Conservation (phyloP, 805 yeast species). For the Zygosaccharomyces pseudorouxii region DNA sequence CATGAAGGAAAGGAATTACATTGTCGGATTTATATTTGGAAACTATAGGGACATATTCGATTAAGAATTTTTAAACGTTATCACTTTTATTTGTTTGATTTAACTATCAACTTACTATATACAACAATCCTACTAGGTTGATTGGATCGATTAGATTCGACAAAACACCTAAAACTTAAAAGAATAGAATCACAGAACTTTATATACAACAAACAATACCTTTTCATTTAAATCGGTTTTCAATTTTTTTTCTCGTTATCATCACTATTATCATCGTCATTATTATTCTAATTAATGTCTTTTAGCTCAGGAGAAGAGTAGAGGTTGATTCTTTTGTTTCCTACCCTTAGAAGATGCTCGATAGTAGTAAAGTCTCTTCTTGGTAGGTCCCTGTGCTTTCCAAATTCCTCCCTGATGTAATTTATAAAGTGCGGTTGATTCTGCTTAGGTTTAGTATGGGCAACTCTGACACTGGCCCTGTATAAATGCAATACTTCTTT, state of each 20-base stretch:
- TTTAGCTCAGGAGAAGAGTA: constrained; percentile 67
- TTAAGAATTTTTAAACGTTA: background rate
- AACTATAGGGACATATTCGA: constrained; percentile 35
- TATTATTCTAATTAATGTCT: constrained; percentile 45
- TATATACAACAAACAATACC: background rate
- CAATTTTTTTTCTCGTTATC: background rate
- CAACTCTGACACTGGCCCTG: constrained; percentile 44
- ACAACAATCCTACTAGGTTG: background rate
- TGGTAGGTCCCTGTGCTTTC: constrained; percentile 49
- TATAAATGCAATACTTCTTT: constrained; percentile 49
- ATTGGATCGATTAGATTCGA: background rate
- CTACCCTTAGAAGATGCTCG: constrained; percentile 77
- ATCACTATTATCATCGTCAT: background rate
- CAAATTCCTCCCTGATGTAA: constrained; percentile 60
- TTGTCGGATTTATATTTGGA: constrained; percentile 65
- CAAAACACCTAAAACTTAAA: background rate
- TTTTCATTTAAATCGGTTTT: background rate
- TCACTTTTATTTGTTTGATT: background rate
- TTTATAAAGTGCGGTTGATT: constrained; percentile 41
- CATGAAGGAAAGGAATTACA: constrained; percentile 73
- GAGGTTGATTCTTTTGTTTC: constrained; percentile 66
- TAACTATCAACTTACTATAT: background rate
- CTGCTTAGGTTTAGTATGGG: constrained; percentile 44
- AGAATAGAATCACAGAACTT: background rate
- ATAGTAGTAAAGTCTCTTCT: constrained; percentile 80